These are phyloP conservation scores for Paramecium pentaurelia DNA, from an alignment of 73 alveolate genomes.

Conservation along the genomic window DNA sequence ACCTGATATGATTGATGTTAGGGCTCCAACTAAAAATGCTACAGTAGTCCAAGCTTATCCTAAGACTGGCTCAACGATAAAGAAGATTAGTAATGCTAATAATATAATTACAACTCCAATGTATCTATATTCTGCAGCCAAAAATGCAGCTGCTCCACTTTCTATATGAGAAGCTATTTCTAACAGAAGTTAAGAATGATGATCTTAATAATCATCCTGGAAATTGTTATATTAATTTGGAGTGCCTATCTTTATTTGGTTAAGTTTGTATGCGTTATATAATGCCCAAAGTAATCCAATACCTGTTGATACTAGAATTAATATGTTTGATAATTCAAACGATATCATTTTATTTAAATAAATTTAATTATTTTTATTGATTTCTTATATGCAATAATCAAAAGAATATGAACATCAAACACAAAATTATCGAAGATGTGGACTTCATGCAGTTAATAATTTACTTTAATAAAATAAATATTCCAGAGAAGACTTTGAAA, in stretches of 20 bases:
- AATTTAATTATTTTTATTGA: neutral
- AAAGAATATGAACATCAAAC: neutral
- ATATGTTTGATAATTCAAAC: neutral
- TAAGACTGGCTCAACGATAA: conserved; percentile 72
- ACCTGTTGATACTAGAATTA: conserved; percentile 13
- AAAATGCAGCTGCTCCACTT: conserved; percentile 85
- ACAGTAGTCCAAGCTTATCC: conserved; percentile 81
- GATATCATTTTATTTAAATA: neutral
- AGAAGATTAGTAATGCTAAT: conserved; percentile 66
- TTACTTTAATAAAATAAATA: neutral
- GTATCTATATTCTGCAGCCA: conserved; percentile 74
- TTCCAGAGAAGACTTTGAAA: neutral
- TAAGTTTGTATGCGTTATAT: conserved; percentile 19
- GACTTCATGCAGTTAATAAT: neutral
- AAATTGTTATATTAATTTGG: conserved; percentile 37
- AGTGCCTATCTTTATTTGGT: conserved; percentile 49
- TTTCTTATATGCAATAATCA: neutral
- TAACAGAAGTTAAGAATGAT: conserved; percentile 45
- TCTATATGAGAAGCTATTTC: conserved; percentile 59
- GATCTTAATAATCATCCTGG: conserved; percentile 30
- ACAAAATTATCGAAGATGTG: neutral
- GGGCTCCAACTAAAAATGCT: conserved; percentile 80
- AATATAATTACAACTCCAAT: conserved; percentile 67
- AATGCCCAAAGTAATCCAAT: conserved; percentile 52
- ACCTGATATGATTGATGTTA: conserved; percentile 75